Conservation (phyloP, 2,329 filamentous ascomycete species). For the Coleophoma crateriformis region DNA sequence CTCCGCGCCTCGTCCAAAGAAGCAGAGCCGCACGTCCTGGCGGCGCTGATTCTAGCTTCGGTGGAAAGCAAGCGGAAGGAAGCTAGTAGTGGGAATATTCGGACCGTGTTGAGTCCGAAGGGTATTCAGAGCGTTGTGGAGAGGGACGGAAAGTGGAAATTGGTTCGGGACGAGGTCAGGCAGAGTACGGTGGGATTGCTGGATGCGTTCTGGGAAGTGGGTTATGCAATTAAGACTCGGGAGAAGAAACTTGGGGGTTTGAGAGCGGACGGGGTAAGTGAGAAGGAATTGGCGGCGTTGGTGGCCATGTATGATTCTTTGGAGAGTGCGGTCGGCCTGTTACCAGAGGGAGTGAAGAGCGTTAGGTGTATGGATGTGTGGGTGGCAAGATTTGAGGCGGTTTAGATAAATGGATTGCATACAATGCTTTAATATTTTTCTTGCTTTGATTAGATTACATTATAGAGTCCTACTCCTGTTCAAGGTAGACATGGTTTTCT, state of each 20-base stretch:
- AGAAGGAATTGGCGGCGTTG: slow-evolving; percentile 24
- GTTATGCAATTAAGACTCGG: slow-evolving; percentile 21
- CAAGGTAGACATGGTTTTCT: no score
- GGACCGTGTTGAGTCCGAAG: slow-evolving; percentile 36
- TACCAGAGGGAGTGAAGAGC: slow-evolving; percentile 21
- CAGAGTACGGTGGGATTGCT: slow-evolving; percentile 31
- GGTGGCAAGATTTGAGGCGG: slow-evolving; percentile 15
- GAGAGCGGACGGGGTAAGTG: slow-evolving; percentile 19
- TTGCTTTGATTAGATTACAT: no score
- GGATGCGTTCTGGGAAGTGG: slow-evolving; percentile 43
- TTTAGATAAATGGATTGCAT: not conserved
- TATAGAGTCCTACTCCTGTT: no score
- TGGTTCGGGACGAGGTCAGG: slow-evolving; percentile 31
- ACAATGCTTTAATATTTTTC: no score
- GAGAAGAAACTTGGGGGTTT: slow-evolving; percentile 27
- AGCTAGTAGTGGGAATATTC: slow-evolving; percentile 38
- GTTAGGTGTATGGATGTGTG: slow-evolving; percentile 39
- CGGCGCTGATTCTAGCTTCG: slow-evolving; percentile 37
- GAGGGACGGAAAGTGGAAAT: slow-evolving; percentile 29
- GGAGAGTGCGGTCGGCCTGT: slow-evolving; percentile 3
- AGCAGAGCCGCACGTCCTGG: slow-evolving; percentile 43
- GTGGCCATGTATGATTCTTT: slow-evolving; percentile 18
- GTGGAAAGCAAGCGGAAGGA: slow-evolving; percentile 36
- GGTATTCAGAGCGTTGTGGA: slow-evolving; percentile 31
- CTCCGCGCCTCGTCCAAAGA: slow-evolving; percentile 32